Evolutionary conservation across 139 green algal genomes (phyloP), one percentile per base, ranked within the genome.

Genomic region (Bryopsis sp.): DNA sequence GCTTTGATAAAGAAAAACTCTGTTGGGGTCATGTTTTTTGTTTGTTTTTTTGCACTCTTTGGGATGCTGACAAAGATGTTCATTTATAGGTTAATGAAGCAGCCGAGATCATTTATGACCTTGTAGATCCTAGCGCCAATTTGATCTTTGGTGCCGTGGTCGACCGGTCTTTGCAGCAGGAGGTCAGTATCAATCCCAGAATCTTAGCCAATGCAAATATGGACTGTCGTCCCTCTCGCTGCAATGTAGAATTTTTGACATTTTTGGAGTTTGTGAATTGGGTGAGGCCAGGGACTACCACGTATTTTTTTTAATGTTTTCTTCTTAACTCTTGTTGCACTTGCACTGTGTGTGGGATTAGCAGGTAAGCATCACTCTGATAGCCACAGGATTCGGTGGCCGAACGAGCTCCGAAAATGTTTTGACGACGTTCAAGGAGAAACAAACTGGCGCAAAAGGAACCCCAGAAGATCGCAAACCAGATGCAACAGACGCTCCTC

Each of bases 101-200:
- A 0, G 91, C 91, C 15, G 89, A 95, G 77, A 85, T 94, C 34
- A 95, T 97, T 64, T 94, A 96, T 67, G 85, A 91, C 46, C 70
- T 92, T 63, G 88, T 97, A 6, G 87, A 97, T 70, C 77, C 85
- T 8, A 82, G 84, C 3, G 90, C 86, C 47, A 94, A 94, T 76
- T 76, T 97, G 43, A 97, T 97, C 74, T 96, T 97, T 59, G 90
- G 90, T 24, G 83, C 90, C 32, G 90, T 95, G 2, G 71, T 94
- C 0, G 86, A 94, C 70, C 68, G 74, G 1, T 48, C 61, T 22
- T 66, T 86, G 64, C 59, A 50, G 2, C 69, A 81, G 28, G 75
- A 90, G 47, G 58, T 65, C 28, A 65, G 72, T 75, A 33, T 72
- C 48, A 0, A 65, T 71, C 35, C 22, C 47, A 22, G 47, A 26